These are phyloP conservation scores for Trichoderma sp. DNA, from an alignment of 2,329 filamentous ascomycete genomes.

Conservation along the genomic window DNA sequence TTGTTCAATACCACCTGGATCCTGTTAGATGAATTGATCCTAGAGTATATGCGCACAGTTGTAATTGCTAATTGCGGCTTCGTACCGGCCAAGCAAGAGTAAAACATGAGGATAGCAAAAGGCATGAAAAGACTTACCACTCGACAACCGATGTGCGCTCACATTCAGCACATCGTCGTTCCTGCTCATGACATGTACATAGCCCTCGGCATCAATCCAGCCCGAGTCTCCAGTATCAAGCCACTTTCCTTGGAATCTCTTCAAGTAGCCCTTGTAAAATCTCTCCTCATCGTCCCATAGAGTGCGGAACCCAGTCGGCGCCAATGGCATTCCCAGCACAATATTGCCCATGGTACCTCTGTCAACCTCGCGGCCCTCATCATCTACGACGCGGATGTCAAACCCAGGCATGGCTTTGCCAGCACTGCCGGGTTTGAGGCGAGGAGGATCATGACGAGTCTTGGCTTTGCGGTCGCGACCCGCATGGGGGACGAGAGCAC, in stretches of 20 bases:
- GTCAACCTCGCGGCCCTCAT: constrained; percentile 70
- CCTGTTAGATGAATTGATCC: constrained; percentile 1
- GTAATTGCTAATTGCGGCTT: not conserved
- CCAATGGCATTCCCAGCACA: constrained; percentile 76
- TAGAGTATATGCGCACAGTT: not conserved
- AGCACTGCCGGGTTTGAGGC: constrained; percentile 78
- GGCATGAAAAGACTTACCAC: constrained; percentile 54
- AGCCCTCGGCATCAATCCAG: constrained; percentile 73
- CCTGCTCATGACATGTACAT: constrained; percentile 63
- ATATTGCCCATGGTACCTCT: constrained; percentile 85
- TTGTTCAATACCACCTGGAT: constrained; percentile 78
- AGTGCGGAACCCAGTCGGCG: constrained; percentile 81
- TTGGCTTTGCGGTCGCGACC: constrained; percentile 52
- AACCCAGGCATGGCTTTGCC: constrained; percentile 92
- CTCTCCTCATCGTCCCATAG: constrained; percentile 83
- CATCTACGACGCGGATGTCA: constrained; percentile 80
- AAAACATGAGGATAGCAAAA: no score
- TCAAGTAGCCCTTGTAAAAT: constrained; percentile 82
- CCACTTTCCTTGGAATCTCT: constrained; percentile 78
- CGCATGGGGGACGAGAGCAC: constrained; percentile 55
- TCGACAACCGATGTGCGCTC: constrained; percentile 88
- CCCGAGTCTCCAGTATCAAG: constrained; percentile 90
- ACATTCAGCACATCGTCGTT: constrained; percentile 92
- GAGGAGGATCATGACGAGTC: constrained; percentile 44
- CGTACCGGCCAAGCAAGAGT: not conserved